Conservation (phyloP, 345 rosid genomes). For the Rhodamnia argentea region DNA sequence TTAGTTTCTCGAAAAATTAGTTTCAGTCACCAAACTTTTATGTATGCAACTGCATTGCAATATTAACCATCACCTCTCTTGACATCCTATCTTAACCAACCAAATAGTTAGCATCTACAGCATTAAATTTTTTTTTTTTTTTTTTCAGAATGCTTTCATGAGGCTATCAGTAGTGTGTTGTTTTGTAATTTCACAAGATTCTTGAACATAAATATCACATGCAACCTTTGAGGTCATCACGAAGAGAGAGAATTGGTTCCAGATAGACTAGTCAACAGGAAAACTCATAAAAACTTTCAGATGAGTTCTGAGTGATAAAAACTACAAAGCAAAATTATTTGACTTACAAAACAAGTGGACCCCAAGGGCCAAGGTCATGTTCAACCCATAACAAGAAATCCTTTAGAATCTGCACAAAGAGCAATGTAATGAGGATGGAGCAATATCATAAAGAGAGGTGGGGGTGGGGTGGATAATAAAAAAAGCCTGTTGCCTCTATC, state of each 20-base stretch:
- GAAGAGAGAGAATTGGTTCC: neutral
- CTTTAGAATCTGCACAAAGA: constrained; percentile 63
- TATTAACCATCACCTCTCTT: neutral
- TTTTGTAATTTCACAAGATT: neutral
- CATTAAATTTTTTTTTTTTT: neutral
- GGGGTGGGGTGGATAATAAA: neutral
- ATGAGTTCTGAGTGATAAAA: neutral
- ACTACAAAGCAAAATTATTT: neutral
- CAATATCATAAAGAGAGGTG: neutral
- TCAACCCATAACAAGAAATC: constrained; percentile 95
- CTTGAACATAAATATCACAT: neutral
- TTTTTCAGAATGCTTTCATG: neutral
- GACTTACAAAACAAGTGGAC: constrained; percentile 91
- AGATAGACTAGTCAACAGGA: neutral
- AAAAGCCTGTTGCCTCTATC: neutral
- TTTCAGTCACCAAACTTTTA: neutral
- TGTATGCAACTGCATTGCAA: neutral
- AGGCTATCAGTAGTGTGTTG: neutral
- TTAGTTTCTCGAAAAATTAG: neutral
- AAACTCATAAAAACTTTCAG: too few relatives aligned
- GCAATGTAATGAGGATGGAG: neutral
- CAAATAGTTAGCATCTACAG: neutral
- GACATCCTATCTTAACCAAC: neutral
- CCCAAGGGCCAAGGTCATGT: constrained; percentile 93
- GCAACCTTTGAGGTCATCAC: neutral